These are phyloP conservation scores for Microbotryomycetes sp. DNA, from an alignment of 1,284 basidiomycete species.

Conservation along the genomic window DNA sequence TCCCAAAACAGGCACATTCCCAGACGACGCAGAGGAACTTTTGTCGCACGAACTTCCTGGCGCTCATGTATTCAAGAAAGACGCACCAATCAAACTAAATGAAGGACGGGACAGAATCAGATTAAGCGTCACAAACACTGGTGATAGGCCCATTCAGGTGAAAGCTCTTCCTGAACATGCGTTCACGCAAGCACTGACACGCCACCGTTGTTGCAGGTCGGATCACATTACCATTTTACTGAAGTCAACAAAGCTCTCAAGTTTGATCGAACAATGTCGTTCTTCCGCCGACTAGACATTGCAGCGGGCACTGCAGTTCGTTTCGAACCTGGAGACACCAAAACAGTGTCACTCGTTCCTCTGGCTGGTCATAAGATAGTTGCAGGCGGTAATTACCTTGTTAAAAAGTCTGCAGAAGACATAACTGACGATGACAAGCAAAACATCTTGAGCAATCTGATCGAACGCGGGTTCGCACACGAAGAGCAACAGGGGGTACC, in stretches of 20 bases:
- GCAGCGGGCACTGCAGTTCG: conserved; percentile 89
- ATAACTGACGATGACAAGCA: not conserved
- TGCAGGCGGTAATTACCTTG: conserved; percentile 73
- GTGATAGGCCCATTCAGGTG: conserved; percentile 89
- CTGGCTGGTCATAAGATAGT: conserved; percentile 69
- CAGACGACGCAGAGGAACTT: conserved; percentile 48
- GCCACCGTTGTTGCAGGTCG: conserved; percentile 58
- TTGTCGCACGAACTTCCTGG: conserved; percentile 22
- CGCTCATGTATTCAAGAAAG: conserved; percentile 57
- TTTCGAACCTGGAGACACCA: conserved; percentile 88
- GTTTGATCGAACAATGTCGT: conserved; percentile 75
- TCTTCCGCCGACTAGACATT: conserved; percentile 84
- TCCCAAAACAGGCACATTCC: conserved; percentile 62
- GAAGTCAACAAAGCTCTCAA: conserved; percentile 76
- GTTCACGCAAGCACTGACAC: too few species aligned
- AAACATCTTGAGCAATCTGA: conserved; percentile 7
- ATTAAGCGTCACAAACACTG: conserved; percentile 80
- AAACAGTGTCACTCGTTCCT: conserved; percentile 73
- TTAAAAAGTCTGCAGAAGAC: conserved; percentile 48
- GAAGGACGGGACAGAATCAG: conserved; percentile 60
- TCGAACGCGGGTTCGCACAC: conserved; percentile 41
- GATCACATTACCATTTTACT: conserved; percentile 84
- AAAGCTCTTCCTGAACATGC: too few species aligned
- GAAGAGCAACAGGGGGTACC: conserved; percentile 37
- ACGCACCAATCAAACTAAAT: conserved; percentile 65